phyloP scores from a whole-genome alignment of 2,329 filamentous ascomycete genomes.

The Botrytis sinoallii region DNA sequence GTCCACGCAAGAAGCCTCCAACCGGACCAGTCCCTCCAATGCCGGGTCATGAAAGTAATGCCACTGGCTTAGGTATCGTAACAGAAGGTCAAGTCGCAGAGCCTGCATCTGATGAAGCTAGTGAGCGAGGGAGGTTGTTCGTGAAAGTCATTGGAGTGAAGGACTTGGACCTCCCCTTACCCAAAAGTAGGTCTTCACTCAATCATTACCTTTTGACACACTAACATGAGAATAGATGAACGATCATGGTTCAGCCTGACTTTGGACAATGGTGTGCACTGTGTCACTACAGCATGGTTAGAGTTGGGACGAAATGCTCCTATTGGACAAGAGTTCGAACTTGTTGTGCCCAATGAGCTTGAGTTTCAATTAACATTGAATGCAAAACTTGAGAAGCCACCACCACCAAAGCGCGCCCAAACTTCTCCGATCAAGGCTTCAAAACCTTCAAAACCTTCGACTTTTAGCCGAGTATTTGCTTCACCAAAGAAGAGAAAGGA shows the following conservation, averaged over 20 bases:
- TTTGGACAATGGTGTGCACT: conserved; percentile 96
- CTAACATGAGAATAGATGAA: conserved; percentile 59
- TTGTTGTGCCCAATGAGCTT: conserved; percentile 95
- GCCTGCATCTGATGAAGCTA: conserved; percentile 65
- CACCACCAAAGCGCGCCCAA: conserved; percentile 52
- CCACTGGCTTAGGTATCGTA: conserved; percentile 57
- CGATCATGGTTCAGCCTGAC: conserved; percentile 93
- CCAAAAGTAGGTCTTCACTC: conserved; percentile 64
- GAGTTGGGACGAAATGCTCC: conserved; percentile 89
- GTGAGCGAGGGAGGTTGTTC: conserved; percentile 86
- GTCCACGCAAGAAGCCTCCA: conserved; percentile 40
- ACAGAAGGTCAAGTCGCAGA: conserved; percentile 52
- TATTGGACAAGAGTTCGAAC: conserved; percentile 96
- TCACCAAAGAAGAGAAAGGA: conserved; percentile 97
- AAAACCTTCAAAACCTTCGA: conserved; percentile 73
- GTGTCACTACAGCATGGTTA: conserved; percentile 93
- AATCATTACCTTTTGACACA: background rate
- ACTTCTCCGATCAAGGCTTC: conserved; percentile 60
- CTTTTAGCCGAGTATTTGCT: conserved; percentile 88
- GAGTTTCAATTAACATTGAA: conserved; percentile 98
- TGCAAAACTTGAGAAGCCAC: conserved; percentile 82
- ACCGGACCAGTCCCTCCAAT: conserved; percentile 72
- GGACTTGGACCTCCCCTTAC: conserved; percentile 86
- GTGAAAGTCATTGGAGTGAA: conserved; percentile 99
- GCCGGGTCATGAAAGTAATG: conserved; percentile 82